Conservation (phyloP, 306 rosid genomes). For the Fagus crenata region DNA sequence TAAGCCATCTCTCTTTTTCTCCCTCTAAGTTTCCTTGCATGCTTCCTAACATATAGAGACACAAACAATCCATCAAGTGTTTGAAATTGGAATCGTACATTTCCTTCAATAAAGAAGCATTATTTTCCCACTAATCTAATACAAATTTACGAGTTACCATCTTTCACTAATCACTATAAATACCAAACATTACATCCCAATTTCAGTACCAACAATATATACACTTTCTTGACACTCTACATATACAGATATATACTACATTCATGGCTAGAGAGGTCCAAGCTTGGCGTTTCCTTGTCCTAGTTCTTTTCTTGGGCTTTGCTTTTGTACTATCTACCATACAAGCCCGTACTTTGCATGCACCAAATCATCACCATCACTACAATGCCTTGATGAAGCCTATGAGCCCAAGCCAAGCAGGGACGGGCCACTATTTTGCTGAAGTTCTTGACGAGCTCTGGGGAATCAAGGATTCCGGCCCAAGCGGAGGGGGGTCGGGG, state of each 20-base stretch:
- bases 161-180: no score
- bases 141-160: no score
- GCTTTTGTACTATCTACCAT: constrained; percentile 16
- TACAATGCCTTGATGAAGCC: not conserved
- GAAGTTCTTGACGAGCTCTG: constrained; percentile 26
- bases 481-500: constrained; percentile 34
- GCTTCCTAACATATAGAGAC: not conserved
- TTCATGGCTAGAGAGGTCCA: constrained; percentile 5
- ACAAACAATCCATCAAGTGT: not conserved
- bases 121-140: no score
- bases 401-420: constrained; percentile 12
- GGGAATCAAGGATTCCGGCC: constrained; percentile 39
- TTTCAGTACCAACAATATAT: not conserved
- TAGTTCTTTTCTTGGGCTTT: constrained; percentile 20
- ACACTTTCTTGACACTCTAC: no score
- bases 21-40: not conserved
- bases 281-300: constrained; percentile 5
- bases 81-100: not conserved
- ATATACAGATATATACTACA: not conserved
- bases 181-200: not conserved
- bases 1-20: not conserved
- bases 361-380: not conserved
- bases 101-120: no score
- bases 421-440: constrained; percentile 1
- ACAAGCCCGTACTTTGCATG: constrained; percentile 24